Evolutionary conservation across 2,329 filamentous ascomycete species (phyloP), one percentile per base, ranked within the genome.

Genomic region (Sarocladium strictum): DNA sequence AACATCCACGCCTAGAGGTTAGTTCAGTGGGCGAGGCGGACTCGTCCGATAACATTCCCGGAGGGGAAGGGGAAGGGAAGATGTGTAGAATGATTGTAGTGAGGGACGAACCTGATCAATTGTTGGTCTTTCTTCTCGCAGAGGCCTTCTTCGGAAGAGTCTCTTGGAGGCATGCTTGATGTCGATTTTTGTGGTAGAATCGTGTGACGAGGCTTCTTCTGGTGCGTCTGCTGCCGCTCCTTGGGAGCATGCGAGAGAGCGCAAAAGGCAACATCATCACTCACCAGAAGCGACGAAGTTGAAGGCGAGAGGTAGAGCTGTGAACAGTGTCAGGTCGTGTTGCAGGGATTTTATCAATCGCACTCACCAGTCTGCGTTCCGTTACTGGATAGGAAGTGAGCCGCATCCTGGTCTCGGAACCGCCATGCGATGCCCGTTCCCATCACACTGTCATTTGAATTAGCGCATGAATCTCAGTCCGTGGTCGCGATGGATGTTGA

Each of bases 231-330:
- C 58, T 63, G 59, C 57, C 62, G 62, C 58, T 60, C 29, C n/a
- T 11, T 12, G n/a, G 10, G 43, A 27, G 26, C 21, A 32, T 14
- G 43, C 40, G 24, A 54, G 49, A 58, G 61, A 21, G 43, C n/a
- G n/a, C n/a, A n/a, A 49, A 49, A 23, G n/a, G 58, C 56, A 58
- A 52, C 27, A 35, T 68, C 68, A 70, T 71, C 72, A 93, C 89
- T 93, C 84, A 94, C 89, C 88, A 76, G 89, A 90, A 70, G 89
- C 89, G 75, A 94, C 89, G 76, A 94, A 94, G 75, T 94, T 94
- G 67, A 94, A 78, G 70, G 89, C 88, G 71, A 94, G 76, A 63
- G 89, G 89, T 60, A 90, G 74, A 61, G 87, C 89, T 94, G 64
- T 49, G 57, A 62, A 58, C 53, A 11, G 52, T 57, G 66, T 74